Percentiles rank a stretch among this genome's conserved stretches.
These are phyloP conservation scores for Arabidopsis hybrid DNA, from an alignment of 441 rosid species.

Conservation along the genomic window DNA sequence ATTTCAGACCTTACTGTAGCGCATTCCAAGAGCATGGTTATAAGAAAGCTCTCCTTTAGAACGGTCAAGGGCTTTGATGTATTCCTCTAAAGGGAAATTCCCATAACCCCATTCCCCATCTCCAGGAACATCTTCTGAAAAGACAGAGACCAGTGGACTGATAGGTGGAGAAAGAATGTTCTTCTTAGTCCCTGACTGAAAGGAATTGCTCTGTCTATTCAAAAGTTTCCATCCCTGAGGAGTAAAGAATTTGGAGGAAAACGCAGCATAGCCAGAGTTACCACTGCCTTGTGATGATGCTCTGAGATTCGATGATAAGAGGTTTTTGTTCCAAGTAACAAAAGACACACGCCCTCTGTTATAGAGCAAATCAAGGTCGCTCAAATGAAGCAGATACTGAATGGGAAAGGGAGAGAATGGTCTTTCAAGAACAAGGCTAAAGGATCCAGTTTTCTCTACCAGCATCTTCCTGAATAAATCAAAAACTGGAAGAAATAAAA, in stretches of 20 bases:
- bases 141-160: constrained; percentile 68
- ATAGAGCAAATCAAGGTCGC: constrained; percentile 68
- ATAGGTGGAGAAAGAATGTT: constrained; percentile 53
- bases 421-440: constrained; percentile 87
- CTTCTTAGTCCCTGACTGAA: constrained; percentile 45
- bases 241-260: constrained; percentile 74
- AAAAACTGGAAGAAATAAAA: constrained; percentile 52
- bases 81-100: constrained; percentile 89
- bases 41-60: constrained; percentile 91
- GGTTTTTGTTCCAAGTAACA: constrained; percentile 71
- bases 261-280: constrained; percentile 75
- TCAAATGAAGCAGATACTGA: constrained; percentile 58
- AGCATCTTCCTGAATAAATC: constrained; percentile 73
- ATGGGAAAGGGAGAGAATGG: constrained; percentile 86
- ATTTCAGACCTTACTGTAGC: constrained; percentile 78
- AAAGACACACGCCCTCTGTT: constrained; percentile 80
- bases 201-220: constrained; percentile 50
- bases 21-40: constrained; percentile 90
- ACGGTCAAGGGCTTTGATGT: constrained; percentile 86
- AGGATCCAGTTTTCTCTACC: constrained; percentile 61
- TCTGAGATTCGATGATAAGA: constrained; percentile 62
- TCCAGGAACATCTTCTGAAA: constrained; percentile 74
- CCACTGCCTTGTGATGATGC: constrained; percentile 57
- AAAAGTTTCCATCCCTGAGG: constrained; percentile 68
- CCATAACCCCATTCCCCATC: constrained; percentile 96